Base-by-base conservation (phyloP, 2,329 filamentous ascomycete genomes). In the Trichoderma afroharzianum region DNA sequence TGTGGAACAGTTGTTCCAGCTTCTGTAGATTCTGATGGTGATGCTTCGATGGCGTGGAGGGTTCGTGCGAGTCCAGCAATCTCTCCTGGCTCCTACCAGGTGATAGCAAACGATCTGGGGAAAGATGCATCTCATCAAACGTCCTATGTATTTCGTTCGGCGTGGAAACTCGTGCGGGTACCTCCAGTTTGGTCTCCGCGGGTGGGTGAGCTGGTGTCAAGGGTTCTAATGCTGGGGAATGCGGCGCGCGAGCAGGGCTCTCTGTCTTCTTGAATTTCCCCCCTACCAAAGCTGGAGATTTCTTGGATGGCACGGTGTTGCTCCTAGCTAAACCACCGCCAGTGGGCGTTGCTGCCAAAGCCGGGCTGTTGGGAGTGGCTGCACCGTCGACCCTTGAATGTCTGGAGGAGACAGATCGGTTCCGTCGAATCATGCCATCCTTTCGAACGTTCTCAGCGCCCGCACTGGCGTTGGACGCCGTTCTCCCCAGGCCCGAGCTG, bases 271-370 rank as follows among this genome's bases (percentile, higher is more conserved):
- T 86, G 76, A 94, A 92, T n/a, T 92, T 88, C 6, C 88, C 87
- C 2, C 90, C 87, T 53, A 88, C 85, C 57, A 95, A 81, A 9
- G 89, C 90, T 8, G 94, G 93, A 0, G 94, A 96, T 79, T 92
- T 92, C 79, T 97, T 97, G 0, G 95, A 96, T 0, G 96, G 96
- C 15, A 98, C 86, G 3, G 96, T 99, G 79, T 98, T 98, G 82
- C 95, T 98, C 71, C 88, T 85, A 53, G 82, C 84, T 21, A 90
- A 79, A 18, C 86, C 84, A 59, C 89, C 85, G 1, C 89, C 85
- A 1, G 87, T 87, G 0, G 91, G 86, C 1, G 88, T 86, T 30
- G 85, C 80, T 3, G 83, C 82, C 69, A 86, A 80, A 5, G 85
- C 85, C 14, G 90, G 90, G 73, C 88, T 92, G 67, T 86, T 88